Base-by-base conservation (phyloP, 129 eudicot species). In the Rutidosis leptorrhynchoides region DNA sequence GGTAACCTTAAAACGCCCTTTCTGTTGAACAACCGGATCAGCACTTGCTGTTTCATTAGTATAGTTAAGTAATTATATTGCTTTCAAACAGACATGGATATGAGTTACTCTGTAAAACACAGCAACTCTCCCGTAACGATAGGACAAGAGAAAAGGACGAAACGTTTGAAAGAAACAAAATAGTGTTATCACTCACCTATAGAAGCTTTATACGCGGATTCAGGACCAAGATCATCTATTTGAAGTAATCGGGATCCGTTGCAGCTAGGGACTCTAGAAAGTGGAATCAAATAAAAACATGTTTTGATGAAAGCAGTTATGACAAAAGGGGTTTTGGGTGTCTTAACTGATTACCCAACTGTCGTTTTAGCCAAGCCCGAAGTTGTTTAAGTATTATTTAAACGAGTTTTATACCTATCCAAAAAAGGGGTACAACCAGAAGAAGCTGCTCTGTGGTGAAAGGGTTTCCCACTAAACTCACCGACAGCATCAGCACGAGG, bases 1-100 rank as follows among this genome's bases (percentile, higher is more conserved):
- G 48, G 96, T 89, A 73, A 94, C 93, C 83, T 94, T 94, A 67
- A 94, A 94, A 53, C 99, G 92, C 16, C 99, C 99, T 72, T 70
- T 86, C 66, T 84, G 99, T 82, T 89, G 99, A 79, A 94, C 85
- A 75, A 86, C 82, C 56, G 80, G 84, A 63, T 85, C 96, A 51
- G 85, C 67, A 43, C 76, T 79, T 62, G 58, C 86, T 81, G 85
- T 61, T 74, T 40, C 76, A 37, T 37, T 37, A 11, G 45, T 37
- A 37, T 37, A 24, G 12, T 69, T 54, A 58, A 43, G 52, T 45
- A 54, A 58, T 59, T 35, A 12, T 22, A 37, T 45, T 49, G 20
- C 29, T 37, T 66, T 70, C 27, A 16, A 30, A 33, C 66, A 20
- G 52, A 65, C 53, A 72, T 26, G 40, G 26, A 59, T 43, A 69